These are phyloP conservation scores for Teunomyces stri DNA, from an alignment of 805 yeast genomes.

Conservation along the genomic window DNA sequence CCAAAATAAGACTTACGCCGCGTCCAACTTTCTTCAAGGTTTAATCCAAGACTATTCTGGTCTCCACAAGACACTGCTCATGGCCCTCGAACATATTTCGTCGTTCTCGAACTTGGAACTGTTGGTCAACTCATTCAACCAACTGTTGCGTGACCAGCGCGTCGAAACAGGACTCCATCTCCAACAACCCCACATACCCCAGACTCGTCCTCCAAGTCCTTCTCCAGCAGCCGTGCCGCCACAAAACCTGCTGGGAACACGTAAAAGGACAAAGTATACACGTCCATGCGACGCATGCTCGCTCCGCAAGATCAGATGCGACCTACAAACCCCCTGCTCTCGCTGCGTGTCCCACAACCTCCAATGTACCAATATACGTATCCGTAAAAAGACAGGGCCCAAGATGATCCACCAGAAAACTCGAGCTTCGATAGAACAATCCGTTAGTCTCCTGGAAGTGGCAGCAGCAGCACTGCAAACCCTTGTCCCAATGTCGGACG, in stretches of 20 bases:
- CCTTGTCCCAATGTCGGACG: background rate
- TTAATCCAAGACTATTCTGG: too few relatives aligned
- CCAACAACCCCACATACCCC: background rate
- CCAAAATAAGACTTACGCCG: too few relatives aligned
- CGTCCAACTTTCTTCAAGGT: too few relatives aligned
- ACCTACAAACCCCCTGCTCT: slow-evolving; percentile 27
- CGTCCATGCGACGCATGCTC: slow-evolving; percentile 44
- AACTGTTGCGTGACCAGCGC: slow-evolving; percentile 2
- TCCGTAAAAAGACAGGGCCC: slow-evolving; percentile 38
- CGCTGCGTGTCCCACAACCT: slow-evolving; percentile 29
- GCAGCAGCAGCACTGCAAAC: background rate
- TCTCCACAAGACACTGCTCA: slow-evolving; percentile 20
- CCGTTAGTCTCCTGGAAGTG: slow-evolving; percentile 12
- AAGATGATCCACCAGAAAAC: slow-evolving; percentile 20
- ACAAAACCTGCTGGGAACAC: background rate
- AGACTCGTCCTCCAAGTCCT: background rate
- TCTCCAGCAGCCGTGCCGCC: background rate
- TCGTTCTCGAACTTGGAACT: slow-evolving; percentile 2
- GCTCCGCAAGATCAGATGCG: slow-evolving; percentile 35
- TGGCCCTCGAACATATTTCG: slow-evolving; percentile 1
- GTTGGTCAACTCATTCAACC: slow-evolving; percentile 1
- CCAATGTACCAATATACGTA: slow-evolving; percentile 33
- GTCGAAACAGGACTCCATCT: slow-evolving; percentile 2
- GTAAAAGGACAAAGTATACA: slow-evolving; percentile 13
- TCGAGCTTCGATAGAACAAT: slow-evolving; percentile 4